These are phyloP conservation scores for Hypoxylon lenormandii DNA, from an alignment of 495 filamentous ascomycete species.

Conservation along the genomic window DNA sequence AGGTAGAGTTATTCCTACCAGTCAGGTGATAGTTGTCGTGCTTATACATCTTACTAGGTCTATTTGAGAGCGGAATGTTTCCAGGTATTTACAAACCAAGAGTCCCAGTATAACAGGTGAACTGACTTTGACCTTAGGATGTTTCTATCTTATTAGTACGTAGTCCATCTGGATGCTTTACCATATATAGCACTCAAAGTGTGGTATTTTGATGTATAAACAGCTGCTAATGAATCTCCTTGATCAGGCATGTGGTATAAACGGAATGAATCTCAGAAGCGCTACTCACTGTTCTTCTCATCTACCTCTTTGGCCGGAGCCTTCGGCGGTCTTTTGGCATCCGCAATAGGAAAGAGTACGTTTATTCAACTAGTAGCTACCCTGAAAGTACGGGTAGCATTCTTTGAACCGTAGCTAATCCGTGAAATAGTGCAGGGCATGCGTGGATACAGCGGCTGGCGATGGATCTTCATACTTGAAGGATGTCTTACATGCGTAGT, in stretches of 20 bases:
- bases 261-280: constrained; percentile 84
- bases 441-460: constrained; percentile 80
- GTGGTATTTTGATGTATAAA: neutral
- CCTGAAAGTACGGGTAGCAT: neutral
- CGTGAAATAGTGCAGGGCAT: constrained; percentile 66
- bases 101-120: constrained; percentile 23
- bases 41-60: constrained; percentile 56
- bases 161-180: constrained; percentile 26
- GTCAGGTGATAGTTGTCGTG: neutral
- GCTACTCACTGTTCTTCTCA: constrained; percentile 89
- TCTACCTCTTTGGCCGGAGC: constrained; percentile 85
- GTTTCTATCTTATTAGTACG: constrained; percentile 75
- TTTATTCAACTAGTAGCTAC: constrained; percentile 35
- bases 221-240: constrained; percentile 19
- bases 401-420: constrained; percentile 23
- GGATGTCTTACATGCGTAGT: constrained; percentile 78
- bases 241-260: constrained; percentile 84
- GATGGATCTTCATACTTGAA: constrained; percentile 84
- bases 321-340: constrained; percentile 85
- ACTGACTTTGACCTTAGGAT: constrained; percentile 59
- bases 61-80: constrained; percentile 92
- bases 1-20: constrained; percentile 9
- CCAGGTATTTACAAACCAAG: constrained; percentile 64
- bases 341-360: constrained; percentile 79
- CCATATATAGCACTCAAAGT: neutral